Conservation (phyloP, 1,284 basidiomycete genomes). For the Cryptococcus sp. region DNA sequence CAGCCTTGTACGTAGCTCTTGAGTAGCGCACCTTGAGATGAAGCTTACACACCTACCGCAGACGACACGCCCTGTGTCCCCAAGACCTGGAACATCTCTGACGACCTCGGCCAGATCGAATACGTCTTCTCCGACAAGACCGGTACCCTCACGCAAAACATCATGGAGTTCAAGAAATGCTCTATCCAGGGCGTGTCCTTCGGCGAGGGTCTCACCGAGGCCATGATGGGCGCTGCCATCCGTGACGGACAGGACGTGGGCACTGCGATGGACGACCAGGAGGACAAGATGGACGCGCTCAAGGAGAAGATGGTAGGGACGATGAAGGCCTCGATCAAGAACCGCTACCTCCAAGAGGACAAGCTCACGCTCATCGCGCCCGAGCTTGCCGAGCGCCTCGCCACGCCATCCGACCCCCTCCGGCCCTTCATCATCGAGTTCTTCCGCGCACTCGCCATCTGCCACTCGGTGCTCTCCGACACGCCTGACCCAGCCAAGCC, state of each 20-base stretch:
- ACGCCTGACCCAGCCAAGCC: conserved; percentile 65
- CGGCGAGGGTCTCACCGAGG: conserved; percentile 92
- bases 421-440: conserved; percentile 72
- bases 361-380: conserved; percentile 87
- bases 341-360: conserved; percentile 77
- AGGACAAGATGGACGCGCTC: conserved; percentile 60
- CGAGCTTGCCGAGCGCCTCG: conserved; percentile 71
- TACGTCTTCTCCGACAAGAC: conserved; percentile 99
- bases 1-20: conserved; percentile 54
- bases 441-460: conserved; percentile 85
- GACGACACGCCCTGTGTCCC: conserved; percentile 84
- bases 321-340: conserved; percentile 78
- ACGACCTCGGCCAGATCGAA: conserved; percentile 96
- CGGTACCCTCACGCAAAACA: conserved; percentile 89
- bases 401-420: conserved; percentile 61
- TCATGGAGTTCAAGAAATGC: conserved; percentile 98
- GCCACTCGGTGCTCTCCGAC: conserved; percentile 81
- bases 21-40: neutral
- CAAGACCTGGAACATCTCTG: conserved; percentile 98
- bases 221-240: conserved; percentile 85
- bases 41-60: conserved; percentile 9
- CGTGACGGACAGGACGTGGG: conserved; percentile 68
- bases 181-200: conserved; percentile 80
- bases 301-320: conserved; percentile 75
- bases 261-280: conserved; percentile 67